Evolutionary conservation across 139 green algal genomes (phyloP).

Genomic region (Edaphochlamys debaryana): DNA sequence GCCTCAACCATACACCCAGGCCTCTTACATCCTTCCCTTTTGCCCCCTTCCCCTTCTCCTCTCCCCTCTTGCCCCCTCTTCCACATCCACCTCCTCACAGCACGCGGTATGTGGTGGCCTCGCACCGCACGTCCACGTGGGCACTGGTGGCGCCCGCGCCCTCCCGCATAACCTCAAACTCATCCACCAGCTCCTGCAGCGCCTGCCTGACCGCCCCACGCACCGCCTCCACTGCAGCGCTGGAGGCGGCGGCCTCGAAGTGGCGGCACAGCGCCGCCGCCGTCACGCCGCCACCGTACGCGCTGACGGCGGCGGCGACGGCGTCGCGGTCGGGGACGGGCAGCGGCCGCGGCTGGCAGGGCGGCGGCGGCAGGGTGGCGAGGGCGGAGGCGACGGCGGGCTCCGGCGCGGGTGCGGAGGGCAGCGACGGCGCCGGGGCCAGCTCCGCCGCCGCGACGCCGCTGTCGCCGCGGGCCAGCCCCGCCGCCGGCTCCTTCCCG

Average conservation of each 20-base stretch:
- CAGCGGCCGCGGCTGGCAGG: not conserved
- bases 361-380: no score
- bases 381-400: no score
- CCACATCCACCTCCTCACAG: not conserved
- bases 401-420: no score
- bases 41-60: no score
- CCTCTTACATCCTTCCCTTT: no score
- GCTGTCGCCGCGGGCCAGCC: no score
- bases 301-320: not conserved
- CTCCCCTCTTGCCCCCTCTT: no score
- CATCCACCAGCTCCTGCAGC: constrained; percentile 30
- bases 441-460: no score
- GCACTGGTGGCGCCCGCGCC: not conserved
- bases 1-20: no score
- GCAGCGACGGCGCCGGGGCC: no score
- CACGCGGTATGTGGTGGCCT: not conserved
- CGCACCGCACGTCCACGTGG: not conserved
- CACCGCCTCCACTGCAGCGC: not conserved
- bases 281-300: not conserved
- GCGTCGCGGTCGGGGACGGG: not conserved
- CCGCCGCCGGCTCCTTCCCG: no score
- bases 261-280: not conserved
- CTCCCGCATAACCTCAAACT: constrained; percentile 4
- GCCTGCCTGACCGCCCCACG: not conserved
- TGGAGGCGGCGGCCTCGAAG: not conserved